Percentiles rank a stretch among this genome's conserved stretches.
These are phyloP conservation scores for Hanseniaspora lindneri DNA, from an alignment of 805 yeast genomes.

Conservation along the genomic window DNA sequence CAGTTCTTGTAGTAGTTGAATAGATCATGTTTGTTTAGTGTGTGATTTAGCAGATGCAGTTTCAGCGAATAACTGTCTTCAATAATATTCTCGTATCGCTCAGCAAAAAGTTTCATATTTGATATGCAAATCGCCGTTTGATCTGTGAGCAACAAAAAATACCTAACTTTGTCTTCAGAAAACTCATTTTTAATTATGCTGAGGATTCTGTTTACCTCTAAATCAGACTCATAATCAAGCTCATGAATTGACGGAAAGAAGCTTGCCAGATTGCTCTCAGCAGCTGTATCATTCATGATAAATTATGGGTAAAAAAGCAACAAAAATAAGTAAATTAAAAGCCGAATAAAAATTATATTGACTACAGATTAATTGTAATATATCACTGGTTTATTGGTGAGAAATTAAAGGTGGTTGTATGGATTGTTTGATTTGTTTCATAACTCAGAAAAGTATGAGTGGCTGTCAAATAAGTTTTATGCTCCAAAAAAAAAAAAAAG, in stretches of 20 bases:
- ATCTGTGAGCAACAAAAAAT: slow-evolving; percentile 9
- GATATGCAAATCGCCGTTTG: slow-evolving; percentile 15
- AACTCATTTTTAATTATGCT: background rate
- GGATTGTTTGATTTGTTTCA: too few relatives aligned
- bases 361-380: too few relatives aligned
- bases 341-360: too few relatives aligned
- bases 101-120: slow-evolving; percentile 12
- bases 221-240: slow-evolving; percentile 3
- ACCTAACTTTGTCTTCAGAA: background rate
- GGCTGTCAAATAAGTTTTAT: too few relatives aligned
- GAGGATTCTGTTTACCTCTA: background rate
- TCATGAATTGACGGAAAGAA: slow-evolving; percentile 11
- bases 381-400: too few relatives aligned
- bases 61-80: slow-evolving; percentile 3
- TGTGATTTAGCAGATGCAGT: background rate
- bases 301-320: too few relatives aligned
- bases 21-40: slow-evolving; percentile 2
- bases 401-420: too few relatives aligned
- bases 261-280: background rate
- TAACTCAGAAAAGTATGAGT: too few relatives aligned
- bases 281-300: background rate
- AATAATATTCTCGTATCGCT: background rate
- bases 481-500: too few relatives aligned
- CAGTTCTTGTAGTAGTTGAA: slow-evolving; percentile 13
- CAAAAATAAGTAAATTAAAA: too few relatives aligned